Evolutionary conservation across 176 grass and related monocot species (phyloP), one percentile per base, ranked within the genome.

Genomic region (Avena sativa): DNA sequence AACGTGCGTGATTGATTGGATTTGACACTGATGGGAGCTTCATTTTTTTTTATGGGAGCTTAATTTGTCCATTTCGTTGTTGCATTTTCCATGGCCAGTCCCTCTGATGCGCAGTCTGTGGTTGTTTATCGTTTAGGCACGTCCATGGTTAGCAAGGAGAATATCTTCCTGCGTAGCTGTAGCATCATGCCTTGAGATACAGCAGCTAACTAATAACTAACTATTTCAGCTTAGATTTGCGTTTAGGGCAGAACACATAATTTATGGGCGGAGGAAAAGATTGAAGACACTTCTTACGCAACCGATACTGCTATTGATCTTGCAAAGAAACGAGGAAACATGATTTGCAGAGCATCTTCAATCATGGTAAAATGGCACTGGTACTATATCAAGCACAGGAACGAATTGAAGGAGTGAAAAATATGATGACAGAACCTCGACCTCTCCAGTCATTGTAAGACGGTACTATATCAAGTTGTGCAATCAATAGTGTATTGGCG

Each of bases 1-100:
- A 85, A 49, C 67, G 30, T 74, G 57, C 61, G 15, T 34, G 71
- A 71, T 78, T 90, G 52, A 76, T 86, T 81, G 71, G 50, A 16
- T 86, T 86, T 86, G 60, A 9, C 44, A 32, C 12, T 57, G 82
- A 66, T 75, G 23, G 76, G 52, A 25, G 36, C 70, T 76, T 68
- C 61, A 82, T 78, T 23, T 23, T 23, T 23, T 23, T 23, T 23
- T 23, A 66, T 75, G 23, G 76, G 52, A 25, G 36, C 70, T 76
- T 68, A 61, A 82, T 78, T 75, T 55, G 57, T 74, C 36, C 55
- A 32, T 73, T 83, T 28, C 2, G 32, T 83, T 4, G 52, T 17
- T 60, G 19, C 23, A 23, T 59, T 46, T 73, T 59, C 10, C 67
- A 12, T 74, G n/a, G 13, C 16, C 16, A 12, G 71, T 49, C 71